phyloP scores from a whole-genome alignment of 306 rosid genomes.

The Rosa multiflora region DNA sequence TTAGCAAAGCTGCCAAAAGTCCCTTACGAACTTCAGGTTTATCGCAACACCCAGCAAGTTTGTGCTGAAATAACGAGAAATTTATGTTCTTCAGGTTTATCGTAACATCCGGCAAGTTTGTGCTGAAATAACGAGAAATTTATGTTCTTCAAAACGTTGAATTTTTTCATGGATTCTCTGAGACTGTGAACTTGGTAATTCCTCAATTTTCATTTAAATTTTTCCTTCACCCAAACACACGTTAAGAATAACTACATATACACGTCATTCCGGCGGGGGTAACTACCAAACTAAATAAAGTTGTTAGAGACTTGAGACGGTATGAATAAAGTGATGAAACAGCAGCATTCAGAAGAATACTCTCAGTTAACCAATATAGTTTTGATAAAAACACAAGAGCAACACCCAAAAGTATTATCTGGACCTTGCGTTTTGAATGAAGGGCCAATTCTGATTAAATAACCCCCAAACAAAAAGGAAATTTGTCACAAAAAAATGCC shows the following conservation, averaged over 20 bases:
- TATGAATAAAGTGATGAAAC: not conserved
- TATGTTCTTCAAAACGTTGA: too few relatives aligned
- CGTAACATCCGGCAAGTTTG: not conserved
- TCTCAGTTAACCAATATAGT: not conserved
- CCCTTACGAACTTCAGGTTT: not conserved
- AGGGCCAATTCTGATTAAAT: not conserved
- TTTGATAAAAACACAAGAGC: not conserved
- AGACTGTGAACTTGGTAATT: too few relatives aligned
- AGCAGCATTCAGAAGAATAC: not conserved
- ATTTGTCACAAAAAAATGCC: not conserved
- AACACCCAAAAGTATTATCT: not conserved
- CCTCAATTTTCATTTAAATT: too few relatives aligned
- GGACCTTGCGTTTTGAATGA: not conserved
- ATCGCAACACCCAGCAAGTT: not conserved
- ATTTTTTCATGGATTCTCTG: too few relatives aligned
- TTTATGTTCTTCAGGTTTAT: not conserved
- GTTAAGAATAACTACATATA: not conserved
- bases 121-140: not conserved
- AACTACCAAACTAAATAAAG: not conserved
- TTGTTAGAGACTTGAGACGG: not conserved
- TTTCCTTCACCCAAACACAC: too few relatives aligned
- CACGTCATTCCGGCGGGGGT: not conserved
- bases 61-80: not conserved
- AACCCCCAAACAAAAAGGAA: too few relatives aligned
- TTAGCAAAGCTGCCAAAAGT: not conserved